phyloP scores from a whole-genome alignment of 805 yeast species.

The Wickerhamiella alocasiicola region DNA sequence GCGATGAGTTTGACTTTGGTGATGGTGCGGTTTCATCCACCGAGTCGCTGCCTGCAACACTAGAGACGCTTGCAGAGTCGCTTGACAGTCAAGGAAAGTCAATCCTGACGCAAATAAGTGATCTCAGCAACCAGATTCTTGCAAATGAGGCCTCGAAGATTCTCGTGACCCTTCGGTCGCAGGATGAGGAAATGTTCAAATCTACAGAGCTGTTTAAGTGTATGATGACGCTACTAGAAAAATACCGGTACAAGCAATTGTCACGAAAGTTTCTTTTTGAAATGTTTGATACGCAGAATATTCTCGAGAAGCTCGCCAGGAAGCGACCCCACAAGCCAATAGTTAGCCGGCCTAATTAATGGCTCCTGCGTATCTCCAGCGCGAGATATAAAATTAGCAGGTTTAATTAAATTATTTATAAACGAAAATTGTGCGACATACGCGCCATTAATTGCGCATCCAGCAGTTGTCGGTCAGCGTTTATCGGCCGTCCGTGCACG shows the following conservation, averaged over 20 bases:
- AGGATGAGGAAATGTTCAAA: constrained; percentile 41
- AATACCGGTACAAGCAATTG: constrained; percentile 47
- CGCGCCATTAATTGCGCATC: too few species aligned
- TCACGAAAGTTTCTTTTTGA: constrained; percentile 56
- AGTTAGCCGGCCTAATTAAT: constrained; percentile 6
- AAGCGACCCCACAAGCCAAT: constrained; percentile 19
- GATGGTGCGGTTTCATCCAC: background rate
- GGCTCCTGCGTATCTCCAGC: too few species aligned
- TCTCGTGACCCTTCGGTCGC: constrained; percentile 41
- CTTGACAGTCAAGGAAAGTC: constrained; percentile 5
- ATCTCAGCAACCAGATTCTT: constrained; percentile 43
- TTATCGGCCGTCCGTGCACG: background rate
- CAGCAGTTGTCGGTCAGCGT: too few species aligned
- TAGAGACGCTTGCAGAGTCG: background rate
- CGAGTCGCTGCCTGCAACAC: background rate
- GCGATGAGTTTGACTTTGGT: constrained; percentile 19
- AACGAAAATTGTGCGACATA: too few species aligned
- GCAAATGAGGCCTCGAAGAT: constrained; percentile 45
- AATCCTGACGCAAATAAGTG: constrained; percentile 31
- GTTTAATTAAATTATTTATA: too few species aligned
- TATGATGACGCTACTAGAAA: constrained; percentile 40
- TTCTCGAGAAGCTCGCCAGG: constrained; percentile 16
- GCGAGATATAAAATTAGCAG: too few species aligned
- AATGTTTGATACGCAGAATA: constrained; percentile 35
- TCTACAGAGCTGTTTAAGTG: constrained; percentile 43